Evolutionary conservation across 805 yeast genomes (phyloP), one percentile per base, ranked within the genome.

Genomic region (Cyberlindnera misumaiensis): DNA sequence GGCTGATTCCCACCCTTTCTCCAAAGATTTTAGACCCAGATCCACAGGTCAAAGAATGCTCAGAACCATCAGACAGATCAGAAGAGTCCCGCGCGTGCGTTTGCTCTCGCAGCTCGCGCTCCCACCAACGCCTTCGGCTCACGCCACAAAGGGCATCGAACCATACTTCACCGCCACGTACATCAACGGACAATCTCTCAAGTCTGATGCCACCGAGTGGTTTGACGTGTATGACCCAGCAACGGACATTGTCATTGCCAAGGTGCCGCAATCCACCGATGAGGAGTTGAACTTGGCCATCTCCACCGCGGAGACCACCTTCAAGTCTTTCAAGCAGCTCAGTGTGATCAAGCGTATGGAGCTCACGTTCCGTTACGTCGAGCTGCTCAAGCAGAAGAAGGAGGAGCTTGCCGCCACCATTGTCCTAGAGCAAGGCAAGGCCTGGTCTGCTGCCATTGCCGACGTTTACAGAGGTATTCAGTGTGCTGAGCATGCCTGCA

Each of bases 401-500:
- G 86, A 83, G 57, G 59, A 80, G 42, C 63, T 82, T 17, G 89
- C 89, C 4, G 70, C 75, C 24, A 65, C 65, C 34, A 71, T 82
- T 44, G 81, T 80, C 43, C 67, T 74, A 39, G 82, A 84, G 64
- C 88, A 82, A 63, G 89, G 90, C 38, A 81, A 82, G 63, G 77
- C 89, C 15, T 77, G 78, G 59, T 72, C 75, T 30, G 89, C 81
- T 49, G 89, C 89, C 38, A 64, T 68, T 53, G 89, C 88, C 14
- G 82, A 82, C 51, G 89, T 82, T 27, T 68, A 80, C 49, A 69
- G 90, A 45, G 90, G 90, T 24, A 70, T 82, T 40, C 89, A 82
- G 62, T 88, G 83, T 39, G 88, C 88, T 14, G 89, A 82, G 65
- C 80, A 83, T 40, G 82, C 87, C 15, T 76, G 83, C 54, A 71